phyloP scores from a whole-genome alignment of 345 rosid species.

The Gossypium australe region DNA sequence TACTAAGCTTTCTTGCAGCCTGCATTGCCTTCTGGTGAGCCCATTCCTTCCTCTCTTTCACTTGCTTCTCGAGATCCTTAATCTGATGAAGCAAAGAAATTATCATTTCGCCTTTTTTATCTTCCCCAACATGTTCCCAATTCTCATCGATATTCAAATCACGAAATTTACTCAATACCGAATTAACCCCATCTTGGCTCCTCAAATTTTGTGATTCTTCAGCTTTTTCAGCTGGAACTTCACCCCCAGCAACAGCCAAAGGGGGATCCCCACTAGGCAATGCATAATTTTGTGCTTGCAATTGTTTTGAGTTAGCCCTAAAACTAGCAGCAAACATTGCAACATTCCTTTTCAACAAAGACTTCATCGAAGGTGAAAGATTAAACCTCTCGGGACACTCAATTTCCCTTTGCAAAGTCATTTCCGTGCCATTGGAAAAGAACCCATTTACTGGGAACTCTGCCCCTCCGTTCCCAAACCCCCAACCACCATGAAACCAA shows the following conservation, averaged over 20 bases:
- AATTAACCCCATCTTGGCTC: conserved; percentile 48
- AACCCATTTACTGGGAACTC: conserved; percentile 53
- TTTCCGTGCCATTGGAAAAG: conserved; percentile 37
- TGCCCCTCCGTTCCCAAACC: conserved; percentile 58
- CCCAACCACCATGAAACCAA: conserved; percentile 90
- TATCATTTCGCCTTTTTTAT: conserved; percentile 70
- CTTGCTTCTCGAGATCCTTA: conserved; percentile 71
- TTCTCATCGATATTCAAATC: conserved; percentile 79
- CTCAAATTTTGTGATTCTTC: conserved; percentile 39
- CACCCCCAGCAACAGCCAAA: conserved; percentile 23
- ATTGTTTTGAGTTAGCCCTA: conserved; percentile 63
- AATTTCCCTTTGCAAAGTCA: conserved; percentile 58
- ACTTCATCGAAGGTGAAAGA: conserved; percentile 78
- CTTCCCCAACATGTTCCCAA: conserved; percentile 49
- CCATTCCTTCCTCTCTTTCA: conserved; percentile 90
- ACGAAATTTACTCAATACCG: conserved; percentile 57
- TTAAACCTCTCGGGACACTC: conserved; percentile 84
- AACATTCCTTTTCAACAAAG: conserved; percentile 78
- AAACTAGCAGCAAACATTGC: conserved; percentile 85
- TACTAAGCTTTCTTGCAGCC: conserved; percentile 81
- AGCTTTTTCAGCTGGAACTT: conserved; percentile 30
- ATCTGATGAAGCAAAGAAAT: conserved; percentile 55
- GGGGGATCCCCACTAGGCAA: conserved; percentile 29
- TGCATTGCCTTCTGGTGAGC: conserved; percentile 96
- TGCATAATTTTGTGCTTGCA: conserved; percentile 39